These are phyloP conservation scores for Blastobotrys persicus DNA, from an alignment of 1,139 yeast genomes.

Conservation along the genomic window DNA sequence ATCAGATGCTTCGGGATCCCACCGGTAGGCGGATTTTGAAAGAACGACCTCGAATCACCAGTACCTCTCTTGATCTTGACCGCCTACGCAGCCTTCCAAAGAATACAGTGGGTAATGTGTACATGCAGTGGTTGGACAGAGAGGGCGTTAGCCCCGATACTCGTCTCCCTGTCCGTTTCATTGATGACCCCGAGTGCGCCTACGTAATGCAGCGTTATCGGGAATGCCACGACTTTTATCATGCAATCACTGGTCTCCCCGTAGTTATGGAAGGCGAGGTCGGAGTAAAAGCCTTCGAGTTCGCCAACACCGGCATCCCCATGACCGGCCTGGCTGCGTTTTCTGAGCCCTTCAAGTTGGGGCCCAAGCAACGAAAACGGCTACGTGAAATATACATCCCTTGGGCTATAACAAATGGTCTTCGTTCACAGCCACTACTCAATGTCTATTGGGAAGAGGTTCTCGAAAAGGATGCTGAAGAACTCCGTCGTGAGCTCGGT, in stretches of 20 bases:
- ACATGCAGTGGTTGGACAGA: constrained; percentile 74
- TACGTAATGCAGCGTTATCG: constrained; percentile 89
- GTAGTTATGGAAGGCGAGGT: constrained; percentile 94
- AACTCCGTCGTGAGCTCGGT: constrained; percentile 66
- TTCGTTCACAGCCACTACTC: constrained; percentile 70
- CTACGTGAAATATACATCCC: constrained; percentile 67
- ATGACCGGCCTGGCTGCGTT: constrained; percentile 93
- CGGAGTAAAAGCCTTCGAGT: constrained; percentile 89
- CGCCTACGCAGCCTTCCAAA: constrained; percentile 58
- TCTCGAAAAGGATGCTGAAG: constrained; percentile 68
- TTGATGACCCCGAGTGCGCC: constrained; percentile 88
- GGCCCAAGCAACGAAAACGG: constrained; percentile 50
- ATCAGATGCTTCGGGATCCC: constrained; percentile 70
- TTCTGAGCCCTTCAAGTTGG: constrained; percentile 78
- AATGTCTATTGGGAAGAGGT: constrained; percentile 93
- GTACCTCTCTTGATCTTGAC: constrained; percentile 63
- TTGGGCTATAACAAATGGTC: constrained; percentile 81
- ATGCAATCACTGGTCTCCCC: constrained; percentile 86
- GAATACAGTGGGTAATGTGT: constrained; percentile 76
- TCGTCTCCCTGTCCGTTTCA: constrained; percentile 78
- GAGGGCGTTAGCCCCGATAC: constrained; percentile 96
- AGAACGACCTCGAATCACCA: constrained; percentile 82
- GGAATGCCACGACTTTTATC: constrained; percentile 96
- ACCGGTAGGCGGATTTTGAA: constrained; percentile 73
- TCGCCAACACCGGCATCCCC: constrained; percentile 88